Evolutionary conservation across 2,329 filamentous ascomycete species (phyloP).

Genomic region (Fusarium sp.): DNA sequence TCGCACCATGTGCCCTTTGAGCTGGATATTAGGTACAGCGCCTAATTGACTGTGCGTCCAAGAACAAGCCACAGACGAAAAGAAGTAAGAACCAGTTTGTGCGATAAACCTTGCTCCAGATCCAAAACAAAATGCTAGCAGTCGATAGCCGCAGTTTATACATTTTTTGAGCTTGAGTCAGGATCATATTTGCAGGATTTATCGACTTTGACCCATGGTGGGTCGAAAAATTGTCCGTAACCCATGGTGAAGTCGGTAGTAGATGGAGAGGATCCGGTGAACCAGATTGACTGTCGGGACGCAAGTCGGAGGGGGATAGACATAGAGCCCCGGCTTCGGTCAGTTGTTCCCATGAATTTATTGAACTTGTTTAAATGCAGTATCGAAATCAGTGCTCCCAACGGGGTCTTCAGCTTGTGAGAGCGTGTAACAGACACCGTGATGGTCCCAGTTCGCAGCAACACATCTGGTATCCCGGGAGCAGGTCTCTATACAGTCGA

Average conservation of each 20-base stretch:
- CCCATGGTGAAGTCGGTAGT: not conserved
- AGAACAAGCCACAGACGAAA: conserved; percentile 5
- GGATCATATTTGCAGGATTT: conserved; percentile 3
- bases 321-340: not conserved
- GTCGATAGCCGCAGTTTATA: not conserved
- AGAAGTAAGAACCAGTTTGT: not conserved
- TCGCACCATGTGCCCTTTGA: too few species aligned
- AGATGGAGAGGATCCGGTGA: not conserved
- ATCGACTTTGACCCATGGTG: conserved; percentile 1
- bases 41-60: conserved; percentile 17
- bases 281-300: not conserved
- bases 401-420: too few species aligned
- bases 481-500: too few species aligned
- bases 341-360: not conserved
- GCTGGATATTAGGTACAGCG: not conserved
- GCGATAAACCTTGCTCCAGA: not conserved
- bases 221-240: conserved; percentile 1
- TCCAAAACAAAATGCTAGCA: not conserved
- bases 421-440: too few species aligned
- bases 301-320: not conserved
- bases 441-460: too few species aligned
- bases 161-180: not conserved
- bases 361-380: too few species aligned
- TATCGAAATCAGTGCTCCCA: too few species aligned
- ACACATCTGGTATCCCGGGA: too few species aligned